Evolutionary conservation across 345 rosid genomes (phyloP).

Genomic region (Orychophragmus violaceus): DNA sequence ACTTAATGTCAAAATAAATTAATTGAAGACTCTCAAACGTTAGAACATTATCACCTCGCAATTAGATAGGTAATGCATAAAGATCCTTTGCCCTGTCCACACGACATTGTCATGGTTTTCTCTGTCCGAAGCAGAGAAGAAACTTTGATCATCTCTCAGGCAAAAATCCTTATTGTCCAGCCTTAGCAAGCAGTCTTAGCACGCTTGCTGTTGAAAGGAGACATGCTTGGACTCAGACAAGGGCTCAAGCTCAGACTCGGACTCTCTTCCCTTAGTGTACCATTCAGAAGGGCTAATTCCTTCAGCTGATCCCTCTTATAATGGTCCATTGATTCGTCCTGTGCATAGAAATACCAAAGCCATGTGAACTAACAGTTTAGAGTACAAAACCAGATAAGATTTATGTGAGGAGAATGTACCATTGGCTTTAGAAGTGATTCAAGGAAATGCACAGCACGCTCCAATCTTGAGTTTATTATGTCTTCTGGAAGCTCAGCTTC

Average conservation of each 20-base stretch:
- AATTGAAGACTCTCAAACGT: constrained; percentile 17
- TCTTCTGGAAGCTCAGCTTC: constrained; percentile 95
- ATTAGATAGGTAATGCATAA: not conserved
- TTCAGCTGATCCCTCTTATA: constrained; percentile 82
- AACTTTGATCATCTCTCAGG: constrained; percentile 10
- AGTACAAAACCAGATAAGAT: not conserved
- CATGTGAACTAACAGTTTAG: constrained; percentile 7
- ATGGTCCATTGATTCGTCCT: constrained; percentile 92
- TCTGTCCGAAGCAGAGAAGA: not conserved
- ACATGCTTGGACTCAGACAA: constrained; percentile 83
- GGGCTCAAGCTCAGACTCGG: constrained; percentile 87
- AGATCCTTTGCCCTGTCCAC: constrained; percentile 1
- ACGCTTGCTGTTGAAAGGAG: constrained; percentile 78
- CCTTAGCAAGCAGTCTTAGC: constrained; percentile 96
- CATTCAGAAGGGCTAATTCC: constrained; percentile 79
- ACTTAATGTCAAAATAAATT: constrained; percentile 23
- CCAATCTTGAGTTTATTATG: constrained; percentile 58
- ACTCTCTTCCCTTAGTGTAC: constrained; percentile 81
- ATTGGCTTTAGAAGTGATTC: constrained; percentile 85
- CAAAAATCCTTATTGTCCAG: constrained; percentile 44
- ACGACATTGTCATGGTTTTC: constrained; percentile 12
- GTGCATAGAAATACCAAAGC: not conserved
- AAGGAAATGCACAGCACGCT: constrained; percentile 61
- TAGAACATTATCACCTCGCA: constrained; percentile 19
- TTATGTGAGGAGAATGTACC: constrained; percentile 38